Conservation (phyloP, 2,329 filamentous ascomycete species). For the Fusarium sacchari region DNA sequence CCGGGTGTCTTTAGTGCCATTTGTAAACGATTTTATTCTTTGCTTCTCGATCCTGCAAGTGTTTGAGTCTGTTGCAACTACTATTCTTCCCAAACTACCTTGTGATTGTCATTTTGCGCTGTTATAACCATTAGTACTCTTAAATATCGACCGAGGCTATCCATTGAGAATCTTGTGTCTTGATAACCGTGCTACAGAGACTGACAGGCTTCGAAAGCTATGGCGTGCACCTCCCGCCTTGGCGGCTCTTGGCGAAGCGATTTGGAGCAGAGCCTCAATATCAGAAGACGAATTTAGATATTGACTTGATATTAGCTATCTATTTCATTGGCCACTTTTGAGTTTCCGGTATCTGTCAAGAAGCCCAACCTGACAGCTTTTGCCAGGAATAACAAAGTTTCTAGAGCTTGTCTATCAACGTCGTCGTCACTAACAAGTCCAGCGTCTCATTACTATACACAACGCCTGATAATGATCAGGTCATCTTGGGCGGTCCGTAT, state of each 20-base stretch:
- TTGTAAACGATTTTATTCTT: accelerated
- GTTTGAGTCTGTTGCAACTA: accelerated
- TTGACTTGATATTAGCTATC: neutral
- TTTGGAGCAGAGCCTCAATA: constrained; percentile 9
- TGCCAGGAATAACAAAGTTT: neutral
- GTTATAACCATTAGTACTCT: too few relatives aligned
- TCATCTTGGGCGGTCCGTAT: neutral
- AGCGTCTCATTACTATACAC: neutral
- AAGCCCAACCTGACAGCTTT: accelerated
- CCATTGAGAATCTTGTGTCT: accelerated
- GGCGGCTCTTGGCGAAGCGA: constrained; percentile 4
- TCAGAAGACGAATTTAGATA: neutral
- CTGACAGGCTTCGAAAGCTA: too few relatives aligned
- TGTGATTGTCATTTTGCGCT: neutral
- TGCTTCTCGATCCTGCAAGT: accelerated
- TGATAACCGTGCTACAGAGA: neutral
- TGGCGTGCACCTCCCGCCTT: constrained; percentile 9
- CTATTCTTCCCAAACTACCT: neutral
- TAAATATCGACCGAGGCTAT: neutral
- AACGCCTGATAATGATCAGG: neutral
- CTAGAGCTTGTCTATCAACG: neutral
- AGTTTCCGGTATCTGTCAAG: neutral
- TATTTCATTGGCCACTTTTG: neutral
- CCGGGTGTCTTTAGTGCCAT: accelerated
- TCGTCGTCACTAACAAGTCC: neutral